These are phyloP conservation scores for Tolypocladium cylindrosporum DNA, from an alignment of 2,329 filamentous ascomycete genomes.

Conservation along the genomic window DNA sequence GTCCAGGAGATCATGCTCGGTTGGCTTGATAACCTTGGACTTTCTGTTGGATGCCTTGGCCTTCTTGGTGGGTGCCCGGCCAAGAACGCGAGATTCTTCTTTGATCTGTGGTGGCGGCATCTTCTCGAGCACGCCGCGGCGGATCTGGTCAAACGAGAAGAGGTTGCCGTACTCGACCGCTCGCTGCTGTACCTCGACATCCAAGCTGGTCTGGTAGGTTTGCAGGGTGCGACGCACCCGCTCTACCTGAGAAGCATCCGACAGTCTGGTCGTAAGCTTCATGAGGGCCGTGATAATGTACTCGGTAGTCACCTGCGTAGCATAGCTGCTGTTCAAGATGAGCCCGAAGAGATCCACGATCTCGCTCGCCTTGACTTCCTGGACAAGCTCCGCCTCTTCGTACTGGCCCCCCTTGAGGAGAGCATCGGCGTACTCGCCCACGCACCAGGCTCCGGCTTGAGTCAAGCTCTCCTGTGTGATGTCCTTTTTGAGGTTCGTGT, in stretches of 20 bases:
- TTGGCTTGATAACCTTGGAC: slow-evolving; percentile 68
- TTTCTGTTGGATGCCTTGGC: slow-evolving; percentile 63
- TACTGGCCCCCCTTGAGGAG: slow-evolving; percentile 84
- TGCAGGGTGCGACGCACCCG: slow-evolving; percentile 71
- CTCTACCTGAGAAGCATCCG: slow-evolving; percentile 76
- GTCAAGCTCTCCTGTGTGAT: slow-evolving; percentile 96
- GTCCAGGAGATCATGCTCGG: slow-evolving; percentile 86
- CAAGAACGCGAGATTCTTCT: slow-evolving; percentile 85
- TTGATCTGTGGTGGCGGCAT: slow-evolving; percentile 98
- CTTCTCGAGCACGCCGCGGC: slow-evolving; percentile 84
- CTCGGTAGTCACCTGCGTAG: slow-evolving; percentile 81
- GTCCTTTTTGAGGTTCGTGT: slow-evolving; percentile 82
- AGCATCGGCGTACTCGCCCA: slow-evolving; percentile 91
- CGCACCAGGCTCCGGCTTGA: slow-evolving; percentile 90
- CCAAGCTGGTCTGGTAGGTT: slow-evolving; percentile 73
- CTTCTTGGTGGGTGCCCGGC: slow-evolving; percentile 60
- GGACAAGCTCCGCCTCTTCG: slow-evolving; percentile 84
- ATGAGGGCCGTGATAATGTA: slow-evolving; percentile 93
- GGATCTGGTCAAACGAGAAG: slow-evolving; percentile 82
- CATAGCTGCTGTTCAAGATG: slow-evolving; percentile 91
- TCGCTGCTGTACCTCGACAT: slow-evolving; percentile 92
- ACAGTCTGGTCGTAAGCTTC: slow-evolving; percentile 85
- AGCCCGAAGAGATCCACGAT: slow-evolving; percentile 86
- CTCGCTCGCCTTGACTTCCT: slow-evolving; percentile 74
- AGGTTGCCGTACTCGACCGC: slow-evolving; percentile 92